Percentiles rank a stretch among this genome's conserved stretches.
phyloP scores from a whole-genome alignment of 768 basidiomycete species.

The Podaxis sp. region DNA sequence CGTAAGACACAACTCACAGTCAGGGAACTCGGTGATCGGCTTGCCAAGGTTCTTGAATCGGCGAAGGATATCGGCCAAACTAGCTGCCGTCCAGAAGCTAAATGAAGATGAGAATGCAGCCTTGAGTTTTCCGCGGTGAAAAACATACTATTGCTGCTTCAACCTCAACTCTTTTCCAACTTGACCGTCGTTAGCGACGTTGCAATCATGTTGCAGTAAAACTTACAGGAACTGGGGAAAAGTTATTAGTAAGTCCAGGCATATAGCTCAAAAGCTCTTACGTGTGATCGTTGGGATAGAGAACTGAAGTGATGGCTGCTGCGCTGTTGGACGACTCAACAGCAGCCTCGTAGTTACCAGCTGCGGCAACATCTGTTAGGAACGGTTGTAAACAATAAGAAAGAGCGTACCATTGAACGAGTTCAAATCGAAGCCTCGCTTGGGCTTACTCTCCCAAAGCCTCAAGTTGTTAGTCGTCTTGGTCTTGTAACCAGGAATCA shows the following conservation, averaged over 20 bases:
- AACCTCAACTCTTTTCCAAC: slow-evolving; percentile 87
- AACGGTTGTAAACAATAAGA: neutral
- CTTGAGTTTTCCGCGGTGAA: neutral
- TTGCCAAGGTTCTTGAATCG: slow-evolving; percentile 90
- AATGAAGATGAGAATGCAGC: neutral
- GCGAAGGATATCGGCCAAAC: slow-evolving; percentile 84
- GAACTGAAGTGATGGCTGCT: slow-evolving; percentile 88
- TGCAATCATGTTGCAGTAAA: neutral
- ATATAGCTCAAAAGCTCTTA: slow-evolving; percentile 26
- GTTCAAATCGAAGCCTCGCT: slow-evolving; percentile 90
- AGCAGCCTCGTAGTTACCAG: slow-evolving; percentile 90
- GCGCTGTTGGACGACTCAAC: slow-evolving; percentile 89
- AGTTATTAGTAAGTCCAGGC: neutral
- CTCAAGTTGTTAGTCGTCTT: slow-evolving; percentile 88
- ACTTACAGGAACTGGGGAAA: slow-evolving; percentile 41
- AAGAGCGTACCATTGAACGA: slow-evolving; percentile 80
- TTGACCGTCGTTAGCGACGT: slow-evolving; percentile 23
- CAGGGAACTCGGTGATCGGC: slow-evolving; percentile 76
- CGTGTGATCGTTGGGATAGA: slow-evolving; percentile 96
- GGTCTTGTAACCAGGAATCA: slow-evolving; percentile 86
- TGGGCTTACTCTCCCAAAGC: slow-evolving; percentile 82
- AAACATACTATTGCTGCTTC: slow-evolving; percentile 84
- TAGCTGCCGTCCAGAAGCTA: slow-evolving; percentile 87
- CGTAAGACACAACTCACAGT: slow-evolving; percentile 50
- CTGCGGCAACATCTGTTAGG: slow-evolving; percentile 32